Evolutionary conservation across 139 green algal genomes (phyloP).

Genomic region (Gonium pectorale): DNA sequence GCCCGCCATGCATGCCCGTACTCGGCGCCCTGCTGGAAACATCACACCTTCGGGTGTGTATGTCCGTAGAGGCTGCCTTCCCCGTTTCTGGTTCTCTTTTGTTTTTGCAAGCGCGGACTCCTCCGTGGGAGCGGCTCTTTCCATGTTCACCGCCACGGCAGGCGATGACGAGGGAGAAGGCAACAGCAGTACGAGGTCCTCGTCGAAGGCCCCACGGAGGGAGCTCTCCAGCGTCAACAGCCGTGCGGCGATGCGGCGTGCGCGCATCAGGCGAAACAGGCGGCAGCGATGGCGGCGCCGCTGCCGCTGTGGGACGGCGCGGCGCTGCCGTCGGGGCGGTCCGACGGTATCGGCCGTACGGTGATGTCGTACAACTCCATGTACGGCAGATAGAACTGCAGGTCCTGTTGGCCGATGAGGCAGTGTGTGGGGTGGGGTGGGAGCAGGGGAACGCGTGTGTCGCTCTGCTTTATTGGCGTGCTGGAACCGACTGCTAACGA

Average conservation of each 20-base stretch:
- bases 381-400: background rate
- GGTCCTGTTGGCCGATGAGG: background rate
- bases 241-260: background rate
- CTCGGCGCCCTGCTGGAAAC: too few relatives aligned
- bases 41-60: too few relatives aligned
- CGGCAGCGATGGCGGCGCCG: background rate
- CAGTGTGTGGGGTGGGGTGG: background rate
- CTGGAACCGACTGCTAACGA: background rate
- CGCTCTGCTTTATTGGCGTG: too few relatives aligned
- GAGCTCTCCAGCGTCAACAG: conserved; percentile 5
- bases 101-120: too few relatives aligned
- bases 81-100: too few relatives aligned
- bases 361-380: conserved; percentile 29
- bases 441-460: too few relatives aligned
- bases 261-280: background rate
- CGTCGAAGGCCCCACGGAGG: background rate
- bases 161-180: background rate
- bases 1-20: too few relatives aligned
- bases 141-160: background rate
- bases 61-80: too few relatives aligned
- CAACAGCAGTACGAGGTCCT: conserved; percentile 6
- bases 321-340: too few relatives aligned
- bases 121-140: too few relatives aligned
- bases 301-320: too few relatives aligned
- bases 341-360: background rate